A percentile compares a stretch with the other conserved stretches of the same genome.
Evolutionary conservation across 257 asterid species (phyloP).

Genomic region (Plantago major): DNA sequence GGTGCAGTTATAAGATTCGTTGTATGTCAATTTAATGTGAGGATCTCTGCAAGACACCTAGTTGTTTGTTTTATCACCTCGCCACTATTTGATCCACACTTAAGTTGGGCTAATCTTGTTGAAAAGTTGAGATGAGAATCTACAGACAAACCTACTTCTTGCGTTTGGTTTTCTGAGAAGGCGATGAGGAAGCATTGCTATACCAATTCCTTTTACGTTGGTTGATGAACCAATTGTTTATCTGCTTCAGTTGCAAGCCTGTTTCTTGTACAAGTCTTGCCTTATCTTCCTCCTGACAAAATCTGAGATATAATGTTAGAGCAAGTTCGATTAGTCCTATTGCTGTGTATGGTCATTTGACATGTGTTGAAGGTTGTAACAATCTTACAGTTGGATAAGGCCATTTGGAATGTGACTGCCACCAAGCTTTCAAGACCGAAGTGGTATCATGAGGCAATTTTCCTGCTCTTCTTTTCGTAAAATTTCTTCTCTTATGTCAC

Average conservation of each 20-base stretch:
- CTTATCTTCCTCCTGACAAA: constrained; percentile 68
- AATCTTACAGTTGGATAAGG: constrained; percentile 53
- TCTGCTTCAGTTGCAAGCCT: constrained; percentile 30
- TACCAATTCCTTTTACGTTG: constrained; percentile 74
- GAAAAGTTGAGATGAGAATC: too few species aligned
- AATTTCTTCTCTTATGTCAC: constrained; percentile 53
- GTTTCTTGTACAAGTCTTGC: constrained; percentile 78
- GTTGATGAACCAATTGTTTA: too few species aligned
- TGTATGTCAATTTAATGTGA: too few species aligned
- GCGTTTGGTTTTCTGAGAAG: constrained; percentile 44
- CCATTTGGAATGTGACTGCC: constrained; percentile 57
- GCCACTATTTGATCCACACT: too few species aligned
- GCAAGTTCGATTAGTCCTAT: background rate
- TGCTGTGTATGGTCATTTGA: background rate
- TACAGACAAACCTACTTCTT: constrained; percentile 33
- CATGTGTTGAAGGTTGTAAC: background rate
- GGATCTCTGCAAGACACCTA: too few species aligned
- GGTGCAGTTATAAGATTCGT: too few species aligned
- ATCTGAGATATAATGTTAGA: background rate
- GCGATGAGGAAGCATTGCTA: constrained; percentile 47
- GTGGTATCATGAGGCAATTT: constrained; percentile 56
- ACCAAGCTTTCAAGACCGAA: constrained; percentile 45
- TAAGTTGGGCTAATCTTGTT: too few species aligned
- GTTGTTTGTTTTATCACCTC: too few species aligned
- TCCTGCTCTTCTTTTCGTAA: constrained; percentile 56